Percentiles rank a stretch among this genome's conserved stretches.
Conservation (phyloP, 1,284 basidiomycete genomes). For the Rhodotorula sp. region DNA sequence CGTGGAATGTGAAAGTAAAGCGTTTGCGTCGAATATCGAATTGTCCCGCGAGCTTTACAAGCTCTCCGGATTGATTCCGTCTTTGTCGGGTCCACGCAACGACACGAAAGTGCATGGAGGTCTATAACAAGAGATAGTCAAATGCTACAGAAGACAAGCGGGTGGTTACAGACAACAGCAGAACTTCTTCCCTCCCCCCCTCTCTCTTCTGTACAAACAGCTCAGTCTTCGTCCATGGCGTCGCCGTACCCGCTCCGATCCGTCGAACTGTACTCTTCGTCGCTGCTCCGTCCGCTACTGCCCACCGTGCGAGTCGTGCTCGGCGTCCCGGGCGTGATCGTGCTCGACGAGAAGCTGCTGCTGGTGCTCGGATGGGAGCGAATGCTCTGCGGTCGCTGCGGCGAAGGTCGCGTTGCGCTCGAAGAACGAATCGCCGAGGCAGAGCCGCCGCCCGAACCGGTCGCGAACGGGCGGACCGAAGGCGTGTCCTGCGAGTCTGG, state of each 20-base stretch:
- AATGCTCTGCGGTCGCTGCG: constrained; percentile 8
- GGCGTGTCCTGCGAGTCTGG: constrained; percentile 7
- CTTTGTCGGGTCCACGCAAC: too few relatives aligned
- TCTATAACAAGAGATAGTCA: background rate
- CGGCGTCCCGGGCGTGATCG: constrained; percentile 24
- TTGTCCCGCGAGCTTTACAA: too few relatives aligned
- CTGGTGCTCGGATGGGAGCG: constrained; percentile 11
- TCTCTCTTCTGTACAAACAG: too few relatives aligned
- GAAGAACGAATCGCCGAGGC: background rate
- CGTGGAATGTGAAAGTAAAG: too few relatives aligned
- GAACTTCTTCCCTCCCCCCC: background rate
- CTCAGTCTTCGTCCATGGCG: constrained; percentile 1
- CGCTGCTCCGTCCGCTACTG: background rate
- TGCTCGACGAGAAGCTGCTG: constrained; percentile 13
- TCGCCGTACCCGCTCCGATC: background rate
- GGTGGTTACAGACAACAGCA: background rate
- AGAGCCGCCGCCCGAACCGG: background rate
- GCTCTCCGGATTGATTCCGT: too few relatives aligned
- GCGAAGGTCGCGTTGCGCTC: background rate
- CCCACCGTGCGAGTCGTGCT: constrained; percentile 7
- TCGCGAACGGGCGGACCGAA: background rate
- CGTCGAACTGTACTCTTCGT: background rate
- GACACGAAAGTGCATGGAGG: too few relatives aligned
- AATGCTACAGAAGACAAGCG: background rate
- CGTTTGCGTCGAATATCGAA: too few relatives aligned